Evolutionary conservation across 345 rosid species (phyloP).

Genomic region (Pseudoturritis turrita): DNA sequence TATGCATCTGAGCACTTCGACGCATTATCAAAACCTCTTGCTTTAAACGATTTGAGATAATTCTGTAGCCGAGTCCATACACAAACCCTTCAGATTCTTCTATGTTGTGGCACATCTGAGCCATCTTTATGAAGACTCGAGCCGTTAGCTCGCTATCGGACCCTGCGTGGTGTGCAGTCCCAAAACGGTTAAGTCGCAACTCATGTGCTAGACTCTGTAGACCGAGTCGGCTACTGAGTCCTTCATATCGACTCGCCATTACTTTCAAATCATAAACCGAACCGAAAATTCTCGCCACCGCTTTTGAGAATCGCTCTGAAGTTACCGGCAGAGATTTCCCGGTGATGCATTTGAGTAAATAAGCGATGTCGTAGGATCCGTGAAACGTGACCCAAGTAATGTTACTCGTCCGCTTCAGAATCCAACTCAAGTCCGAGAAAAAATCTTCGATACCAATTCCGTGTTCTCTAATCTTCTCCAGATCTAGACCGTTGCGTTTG

Average conservation of each 20-base stretch:
- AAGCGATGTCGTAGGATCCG: slow-evolving; percentile 8
- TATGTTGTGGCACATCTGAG: not conserved
- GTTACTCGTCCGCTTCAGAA: not conserved
- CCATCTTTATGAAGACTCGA: not conserved
- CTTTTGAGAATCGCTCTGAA: not conserved
- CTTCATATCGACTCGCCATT: not conserved
- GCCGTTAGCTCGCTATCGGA: slow-evolving; percentile 7
- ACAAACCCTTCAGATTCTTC: not conserved
- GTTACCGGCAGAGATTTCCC: not conserved
- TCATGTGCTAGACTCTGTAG: not conserved
- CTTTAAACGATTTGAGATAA: not conserved
- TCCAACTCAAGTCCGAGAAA: not conserved
- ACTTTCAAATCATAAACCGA: slow-evolving; percentile 18
- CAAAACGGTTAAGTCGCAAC: not conserved
- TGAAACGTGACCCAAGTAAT: slow-evolving; percentile 13
- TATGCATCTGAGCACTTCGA: not conserved
- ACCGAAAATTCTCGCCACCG: not conserved
- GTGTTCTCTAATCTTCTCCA: not conserved
- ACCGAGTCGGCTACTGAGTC: not conserved
- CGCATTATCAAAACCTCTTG: not conserved
- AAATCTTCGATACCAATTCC: not conserved
- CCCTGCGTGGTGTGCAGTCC: slow-evolving; percentile 5
- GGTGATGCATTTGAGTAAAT: not conserved
- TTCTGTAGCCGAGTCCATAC: not conserved
- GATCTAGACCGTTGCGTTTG: not conserved